A percentile compares a stretch with the other conserved stretches of the same genome.
phyloP scores from a whole-genome alignment of 352 stramenopile genomes.

The Globisporangium orthogonon region DNA sequence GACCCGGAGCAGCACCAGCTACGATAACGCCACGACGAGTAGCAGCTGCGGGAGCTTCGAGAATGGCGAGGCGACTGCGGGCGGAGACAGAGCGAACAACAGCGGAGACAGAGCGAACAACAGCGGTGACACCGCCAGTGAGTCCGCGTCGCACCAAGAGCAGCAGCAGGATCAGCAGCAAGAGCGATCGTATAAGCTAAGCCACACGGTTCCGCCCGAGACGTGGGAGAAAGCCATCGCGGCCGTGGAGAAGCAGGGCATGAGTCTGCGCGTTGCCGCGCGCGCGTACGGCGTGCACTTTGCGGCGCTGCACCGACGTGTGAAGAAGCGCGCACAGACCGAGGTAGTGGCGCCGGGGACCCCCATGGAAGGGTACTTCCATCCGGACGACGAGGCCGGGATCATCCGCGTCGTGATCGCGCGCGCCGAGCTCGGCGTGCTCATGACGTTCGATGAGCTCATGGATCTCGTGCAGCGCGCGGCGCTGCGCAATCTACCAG shows the following conservation, averaged over 20 bases:
- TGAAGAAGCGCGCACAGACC: conserved; percentile 46
- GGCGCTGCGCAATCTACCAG: conserved; percentile 47
- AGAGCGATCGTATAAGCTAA: conserved; percentile 40
- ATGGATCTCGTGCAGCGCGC: conserved; percentile 46
- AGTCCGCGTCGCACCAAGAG: background rate
- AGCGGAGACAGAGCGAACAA: background rate
- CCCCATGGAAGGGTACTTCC: conserved; percentile 29
- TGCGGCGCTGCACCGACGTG: conserved; percentile 41
- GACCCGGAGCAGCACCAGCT: conserved; percentile 12
- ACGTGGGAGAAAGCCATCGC: conserved; percentile 56
- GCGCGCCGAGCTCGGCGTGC: conserved; percentile 46
- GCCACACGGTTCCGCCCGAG: conserved; percentile 47
- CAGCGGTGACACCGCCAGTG: background rate
- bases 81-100: background rate
- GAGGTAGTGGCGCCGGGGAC: background rate
- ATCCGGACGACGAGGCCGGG: conserved; percentile 42
- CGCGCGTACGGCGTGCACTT: conserved; percentile 51
- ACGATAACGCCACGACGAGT: conserved; percentile 15
- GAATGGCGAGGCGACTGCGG: background rate
- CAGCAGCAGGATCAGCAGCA: conserved; percentile 6
- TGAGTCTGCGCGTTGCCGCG: conserved; percentile 46
- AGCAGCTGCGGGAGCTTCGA: conserved; percentile 18
- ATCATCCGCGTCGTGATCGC: conserved; percentile 53
- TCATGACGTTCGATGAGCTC: conserved; percentile 67
- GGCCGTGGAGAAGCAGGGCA: conserved; percentile 44